Evolutionary conservation across 148 eudicot species (phyloP), one percentile per base, ranked within the genome.

Genomic region (Beta vulgaris): DNA sequence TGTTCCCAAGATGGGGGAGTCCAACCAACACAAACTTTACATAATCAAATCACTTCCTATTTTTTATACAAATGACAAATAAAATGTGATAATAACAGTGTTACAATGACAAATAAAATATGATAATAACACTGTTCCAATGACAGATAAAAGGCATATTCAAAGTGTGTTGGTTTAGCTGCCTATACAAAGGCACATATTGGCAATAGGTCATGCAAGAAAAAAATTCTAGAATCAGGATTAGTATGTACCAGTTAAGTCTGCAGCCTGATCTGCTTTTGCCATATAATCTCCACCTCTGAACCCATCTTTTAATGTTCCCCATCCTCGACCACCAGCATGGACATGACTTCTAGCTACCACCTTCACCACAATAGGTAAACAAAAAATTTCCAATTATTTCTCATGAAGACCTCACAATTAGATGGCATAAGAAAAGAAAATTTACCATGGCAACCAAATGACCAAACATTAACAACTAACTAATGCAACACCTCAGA

Each of bases 311-410:
- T 90, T 90, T 81, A 95, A 95, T 23, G 91, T 95, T 72, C 97
- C 98, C 81, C 92, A 77, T 60, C 98, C 98, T 77, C 97, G 87
- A 37, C 97, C 98, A 81, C 98, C 97, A 82, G 97, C 98, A 75
- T 92, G 93, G 66, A 95, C 81, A 88, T 92, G 97, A 74, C 97
- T 92, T 87, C 92, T 95, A 73, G 90, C 98, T n/a, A 95, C 98
- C 79, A 92, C 77, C 98, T 95, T 82, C 74, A 86, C 34, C 74
- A 73, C 69, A 60, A 46, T 7, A 80, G 7, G 2, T 12, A 44
- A 36, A 37, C 26, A 46, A 48, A 46, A 23, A 32, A 7, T 42
- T 40, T 13, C 14, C 42, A 9, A 7, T 3, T 15, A 36, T 32
- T 43, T 63, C n/a, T n/a, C n/a, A n/a, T n/a, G n/a, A 10, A 29